Conservation (phyloP, 208 protist genomes). For the Wallacemonas sp. region DNA sequence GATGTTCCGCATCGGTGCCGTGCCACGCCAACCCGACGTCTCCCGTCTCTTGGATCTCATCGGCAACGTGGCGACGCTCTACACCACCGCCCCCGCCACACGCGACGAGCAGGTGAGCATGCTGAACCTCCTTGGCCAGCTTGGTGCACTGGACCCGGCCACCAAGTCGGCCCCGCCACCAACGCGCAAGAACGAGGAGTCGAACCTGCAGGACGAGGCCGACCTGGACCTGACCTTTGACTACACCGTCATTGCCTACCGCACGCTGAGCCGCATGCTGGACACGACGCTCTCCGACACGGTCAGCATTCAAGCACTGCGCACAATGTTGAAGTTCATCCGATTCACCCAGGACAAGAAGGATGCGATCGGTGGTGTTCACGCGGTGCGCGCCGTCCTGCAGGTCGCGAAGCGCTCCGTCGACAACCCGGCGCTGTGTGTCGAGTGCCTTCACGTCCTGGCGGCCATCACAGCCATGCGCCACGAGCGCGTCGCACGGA, state of each 20-base stretch:
- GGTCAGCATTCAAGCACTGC: constrained; percentile 82
- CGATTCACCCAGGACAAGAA: constrained; percentile 79
- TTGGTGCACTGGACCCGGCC: constrained; percentile 84
- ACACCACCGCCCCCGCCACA: constrained; percentile 69
- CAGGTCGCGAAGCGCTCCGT: constrained; percentile 73
- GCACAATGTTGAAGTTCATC: constrained; percentile 86
- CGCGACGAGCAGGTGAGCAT: constrained; percentile 66
- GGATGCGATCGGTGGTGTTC: constrained; percentile 78
- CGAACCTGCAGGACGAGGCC: constrained; percentile 73
- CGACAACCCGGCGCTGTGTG: constrained; percentile 76
- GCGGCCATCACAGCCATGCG: constrained; percentile 79
- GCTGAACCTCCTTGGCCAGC: constrained; percentile 86
- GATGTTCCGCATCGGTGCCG: constrained; percentile 70
- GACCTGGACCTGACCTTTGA: constrained; percentile 91
- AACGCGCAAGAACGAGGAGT: constrained; percentile 70
- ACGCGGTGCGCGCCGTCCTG: constrained; percentile 80
- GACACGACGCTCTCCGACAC: constrained; percentile 81
- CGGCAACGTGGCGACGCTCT: constrained; percentile 62
- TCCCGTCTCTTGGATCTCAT: constrained; percentile 76
- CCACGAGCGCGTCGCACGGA: constrained; percentile 81
- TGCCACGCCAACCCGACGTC: constrained; percentile 36
- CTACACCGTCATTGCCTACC: constrained; percentile 92
- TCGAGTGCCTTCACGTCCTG: constrained; percentile 86
- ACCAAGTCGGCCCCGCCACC: constrained; percentile 38
- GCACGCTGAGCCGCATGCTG: constrained; percentile 85